Evolutionary conservation across 2,329 filamentous ascomycete genomes (phyloP).

Genomic region (Fusarium concolor): DNA sequence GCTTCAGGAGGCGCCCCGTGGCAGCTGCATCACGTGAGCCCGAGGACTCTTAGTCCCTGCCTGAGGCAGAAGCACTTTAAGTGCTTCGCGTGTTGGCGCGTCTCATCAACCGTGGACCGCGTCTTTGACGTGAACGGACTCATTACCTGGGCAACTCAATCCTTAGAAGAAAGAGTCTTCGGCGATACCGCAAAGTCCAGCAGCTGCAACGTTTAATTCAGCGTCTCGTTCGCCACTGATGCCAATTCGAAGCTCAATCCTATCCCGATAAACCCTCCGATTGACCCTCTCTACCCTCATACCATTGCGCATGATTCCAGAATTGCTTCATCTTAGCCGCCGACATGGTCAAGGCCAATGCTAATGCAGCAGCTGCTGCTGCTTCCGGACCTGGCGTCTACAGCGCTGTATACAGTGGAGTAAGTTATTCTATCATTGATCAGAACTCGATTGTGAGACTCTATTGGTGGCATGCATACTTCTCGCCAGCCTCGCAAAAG

Average conservation of each 20-base stretch:
- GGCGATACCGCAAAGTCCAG: slow-evolving; percentile 19
- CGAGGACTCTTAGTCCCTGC: slow-evolving; percentile 19
- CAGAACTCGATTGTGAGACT: background rate
- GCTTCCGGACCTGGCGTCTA: slow-evolving; percentile 68
- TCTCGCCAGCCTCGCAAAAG: background rate
- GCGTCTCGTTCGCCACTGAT: slow-evolving; percentile 16
- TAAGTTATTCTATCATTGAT: slow-evolving; percentile 54
- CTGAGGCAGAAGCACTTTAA: slow-evolving; percentile 55
- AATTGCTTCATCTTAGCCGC: slow-evolving; percentile 41
- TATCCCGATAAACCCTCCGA: slow-evolving; percentile 1
- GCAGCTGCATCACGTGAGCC: slow-evolving; percentile 49
- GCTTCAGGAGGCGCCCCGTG: slow-evolving; percentile 44
- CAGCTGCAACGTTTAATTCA: slow-evolving; percentile 27
- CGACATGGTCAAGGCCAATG: slow-evolving; percentile 61
- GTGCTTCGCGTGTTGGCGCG: slow-evolving; percentile 55
- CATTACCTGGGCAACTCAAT: slow-evolving; percentile 46
- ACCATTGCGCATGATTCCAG: slow-evolving; percentile 34
- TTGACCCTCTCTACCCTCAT: slow-evolving; percentile 1
- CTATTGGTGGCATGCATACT: background rate
- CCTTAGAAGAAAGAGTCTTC: slow-evolving; percentile 43
- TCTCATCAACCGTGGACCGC: slow-evolving; percentile 50
- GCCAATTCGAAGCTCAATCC: background rate
- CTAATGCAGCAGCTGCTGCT: slow-evolving; percentile 45
- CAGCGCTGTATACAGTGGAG: slow-evolving; percentile 76
- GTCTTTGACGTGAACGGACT: slow-evolving; percentile 53